phyloP scores from a whole-genome alignment of 345 rosid species.

The Mallotus nudiflorus region DNA sequence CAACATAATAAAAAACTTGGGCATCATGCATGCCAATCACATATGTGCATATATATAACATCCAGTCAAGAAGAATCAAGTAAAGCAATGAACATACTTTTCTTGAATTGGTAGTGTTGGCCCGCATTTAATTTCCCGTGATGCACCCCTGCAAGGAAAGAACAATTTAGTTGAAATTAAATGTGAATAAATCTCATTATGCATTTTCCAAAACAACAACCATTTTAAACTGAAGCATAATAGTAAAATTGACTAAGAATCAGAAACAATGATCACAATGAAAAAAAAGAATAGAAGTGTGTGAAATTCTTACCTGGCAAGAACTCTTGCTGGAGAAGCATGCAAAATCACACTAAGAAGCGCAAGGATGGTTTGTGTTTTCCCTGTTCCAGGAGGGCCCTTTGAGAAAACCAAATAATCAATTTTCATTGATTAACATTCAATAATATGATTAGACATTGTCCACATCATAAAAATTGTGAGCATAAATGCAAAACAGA shows the following conservation, averaged over 20 bases:
- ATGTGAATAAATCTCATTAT: not conserved
- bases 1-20: not conserved
- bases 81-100: slow-evolving; percentile 53
- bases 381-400: slow-evolving; percentile 99
- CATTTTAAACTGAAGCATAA: not conserved
- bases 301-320: slow-evolving; percentile 50
- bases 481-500: not conserved
- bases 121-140: slow-evolving; percentile 45
- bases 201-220: slow-evolving; percentile 2
- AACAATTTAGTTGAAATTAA: slow-evolving; percentile 9
- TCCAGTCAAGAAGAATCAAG: not conserved
- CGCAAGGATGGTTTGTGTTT: slow-evolving; percentile 95
- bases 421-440: slow-evolving; percentile 12
- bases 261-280: not conserved
- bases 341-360: slow-evolving; percentile 95
- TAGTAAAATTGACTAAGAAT: not conserved
- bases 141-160: slow-evolving; percentile 45
- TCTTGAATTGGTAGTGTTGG: slow-evolving; percentile 65
- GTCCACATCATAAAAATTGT: not conserved
- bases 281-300: slow-evolving; percentile 8
- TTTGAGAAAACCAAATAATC: slow-evolving; percentile 33
- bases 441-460: not conserved
- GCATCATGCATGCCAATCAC: not conserved
- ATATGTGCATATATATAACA: not conserved
- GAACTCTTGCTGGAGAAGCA: slow-evolving; percentile 81